phyloP scores from a whole-genome alignment of 1,284 basidiomycete genomes.

The Stereum hirsutum region DNA sequence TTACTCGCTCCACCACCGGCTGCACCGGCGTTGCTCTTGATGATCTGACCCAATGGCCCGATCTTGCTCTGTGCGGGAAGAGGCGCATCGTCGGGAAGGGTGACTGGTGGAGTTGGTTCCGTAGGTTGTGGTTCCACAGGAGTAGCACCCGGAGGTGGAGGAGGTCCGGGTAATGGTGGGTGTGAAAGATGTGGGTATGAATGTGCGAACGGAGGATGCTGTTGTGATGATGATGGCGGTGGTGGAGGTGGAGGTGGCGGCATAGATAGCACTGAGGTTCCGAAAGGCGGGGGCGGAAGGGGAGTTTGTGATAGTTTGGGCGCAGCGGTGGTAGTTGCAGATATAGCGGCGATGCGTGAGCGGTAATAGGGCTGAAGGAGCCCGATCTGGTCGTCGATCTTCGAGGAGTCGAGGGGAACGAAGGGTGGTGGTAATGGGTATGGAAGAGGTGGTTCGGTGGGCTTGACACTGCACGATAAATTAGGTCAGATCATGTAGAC shows the following conservation, averaged over 20 bases:
- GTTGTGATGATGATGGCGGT: too few species aligned
- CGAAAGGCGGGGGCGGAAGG: conserved; percentile 2
- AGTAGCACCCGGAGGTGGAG: conserved; percentile 1
- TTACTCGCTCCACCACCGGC: conserved; percentile 19
- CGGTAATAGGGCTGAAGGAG: conserved; percentile 76
- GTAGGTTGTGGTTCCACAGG: not conserved
- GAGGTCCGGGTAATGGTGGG: too few species aligned
- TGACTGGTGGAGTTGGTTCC: conserved; percentile 12
- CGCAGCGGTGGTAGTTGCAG: conserved; percentile 1
- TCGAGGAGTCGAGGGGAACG: conserved; percentile 54
- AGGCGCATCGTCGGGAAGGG: conserved; percentile 56
- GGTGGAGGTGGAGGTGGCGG: too few species aligned
- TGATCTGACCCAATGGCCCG: conserved; percentile 67
- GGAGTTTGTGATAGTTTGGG: not conserved
- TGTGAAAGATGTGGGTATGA: too few species aligned
- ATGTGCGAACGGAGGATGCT: conserved; percentile 2
- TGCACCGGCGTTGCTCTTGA: conserved; percentile 24
- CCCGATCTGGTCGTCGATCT: conserved; percentile 75
- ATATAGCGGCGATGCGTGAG: conserved; percentile 34
- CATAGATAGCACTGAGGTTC: too few species aligned
- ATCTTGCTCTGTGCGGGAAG: conserved; percentile 52
- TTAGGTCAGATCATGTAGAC: conserved; percentile 5
- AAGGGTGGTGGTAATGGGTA: conserved; percentile 82
- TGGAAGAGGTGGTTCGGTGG: conserved; percentile 75
- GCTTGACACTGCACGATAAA: conserved; percentile 35